phyloP scores from a whole-genome alignment of 2,329 filamentous ascomycete species.

The Penicillium olsonii region DNA sequence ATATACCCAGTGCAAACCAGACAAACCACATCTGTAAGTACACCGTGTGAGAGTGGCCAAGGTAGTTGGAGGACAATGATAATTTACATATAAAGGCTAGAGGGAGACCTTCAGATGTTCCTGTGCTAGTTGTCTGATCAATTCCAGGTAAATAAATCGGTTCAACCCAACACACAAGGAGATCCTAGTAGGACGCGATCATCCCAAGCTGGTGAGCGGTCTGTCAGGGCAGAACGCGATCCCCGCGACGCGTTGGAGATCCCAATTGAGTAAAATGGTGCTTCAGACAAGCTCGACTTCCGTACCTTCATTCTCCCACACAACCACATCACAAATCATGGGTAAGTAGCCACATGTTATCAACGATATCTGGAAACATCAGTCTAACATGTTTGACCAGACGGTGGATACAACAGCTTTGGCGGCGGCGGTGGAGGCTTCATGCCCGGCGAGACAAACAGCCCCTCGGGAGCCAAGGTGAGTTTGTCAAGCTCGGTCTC shows the following conservation, averaged over 20 bases:
- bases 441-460: conserved; percentile 54
- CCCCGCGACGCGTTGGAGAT: conserved; percentile 41
- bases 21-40: conserved; percentile 24
- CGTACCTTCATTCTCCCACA: conserved; percentile 10
- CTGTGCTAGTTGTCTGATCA: no score
- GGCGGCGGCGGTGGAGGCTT: conserved; percentile 63
- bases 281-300: conserved; percentile 1
- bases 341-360: conserved; percentile 30
- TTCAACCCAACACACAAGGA: no score
- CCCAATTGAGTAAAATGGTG: conserved; percentile 42
- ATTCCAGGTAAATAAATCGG: no score
- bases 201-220: not conserved
- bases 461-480: conserved; percentile 49
- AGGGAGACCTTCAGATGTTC: no score
- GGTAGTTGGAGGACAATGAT: not conserved
- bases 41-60: not conserved
- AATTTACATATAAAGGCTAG: not conserved
- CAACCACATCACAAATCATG: conserved; percentile 24
- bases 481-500: not conserved
- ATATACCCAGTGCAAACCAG: conserved; percentile 20
- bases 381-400: conserved; percentile 22
- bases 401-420: conserved; percentile 48
- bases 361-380: not conserved
- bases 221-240: not conserved
- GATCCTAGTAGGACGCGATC: not conserved